Base-by-base conservation (phyloP, 306 rosid species). In the Quercus wislizeni region DNA sequence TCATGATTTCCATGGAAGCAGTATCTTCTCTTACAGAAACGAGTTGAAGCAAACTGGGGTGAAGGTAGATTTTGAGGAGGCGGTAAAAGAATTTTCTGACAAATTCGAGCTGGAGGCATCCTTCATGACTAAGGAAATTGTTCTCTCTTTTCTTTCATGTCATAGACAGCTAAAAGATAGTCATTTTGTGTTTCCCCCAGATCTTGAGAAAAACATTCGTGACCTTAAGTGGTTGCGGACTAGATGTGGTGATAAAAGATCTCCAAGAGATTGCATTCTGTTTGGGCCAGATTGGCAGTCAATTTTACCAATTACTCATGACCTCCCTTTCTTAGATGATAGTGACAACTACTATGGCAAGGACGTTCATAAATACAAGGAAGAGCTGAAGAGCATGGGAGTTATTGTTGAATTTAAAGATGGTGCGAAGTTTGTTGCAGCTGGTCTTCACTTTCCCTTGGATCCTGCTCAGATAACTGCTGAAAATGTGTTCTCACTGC, bases 291-390 rank as follows among this genome's bases (percentile, higher is more conserved):
- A 84, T 61, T 93, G 98, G 98, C 75, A 85, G 74, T 81, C 86
- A 6, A 75, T 93, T 65, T 85, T 88, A 58, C 83, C 79, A 7
- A 91, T 93, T 59, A 38, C 93, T 28, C 20, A 43, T 1, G 38
- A 33, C 69, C 94, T 93, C 49, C 98, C 97, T 71, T 91, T 93
- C 85, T 76, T 93, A 55, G 88, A 90, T 76, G 93, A 90, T 63
- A 79, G 80, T 46, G 85, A 85, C 21, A 81, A 78, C 2, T 77
- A 23, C n/a, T 87, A 90, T 62, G 97, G 88, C 25, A 51, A 68
- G 64, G 82, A 4, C 51, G 82, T 93, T 71, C 83, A 80, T 41
- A 82, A 84, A 67, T 89, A 76, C 69, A 81, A 74, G 82, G 19
- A 76, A 30, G 98, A 90, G 86, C 81, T 91, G 78, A 87, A 88